phyloP scores from a whole-genome alignment of 2,329 filamentous ascomycete genomes.

The Calcarisporium arbuscula region DNA sequence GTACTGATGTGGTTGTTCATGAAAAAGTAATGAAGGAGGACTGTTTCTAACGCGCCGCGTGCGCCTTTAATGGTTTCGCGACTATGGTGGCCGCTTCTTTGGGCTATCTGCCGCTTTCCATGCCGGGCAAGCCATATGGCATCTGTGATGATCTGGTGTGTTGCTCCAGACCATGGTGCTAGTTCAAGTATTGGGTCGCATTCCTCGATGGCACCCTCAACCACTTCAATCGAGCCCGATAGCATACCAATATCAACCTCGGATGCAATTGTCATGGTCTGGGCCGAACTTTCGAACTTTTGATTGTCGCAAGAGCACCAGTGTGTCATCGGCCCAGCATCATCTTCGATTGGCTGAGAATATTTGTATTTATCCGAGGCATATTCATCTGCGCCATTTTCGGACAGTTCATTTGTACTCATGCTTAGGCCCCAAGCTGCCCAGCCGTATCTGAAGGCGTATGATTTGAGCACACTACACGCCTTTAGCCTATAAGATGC shows the following conservation, averaged over 20 bases:
- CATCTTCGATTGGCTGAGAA: slow-evolving; percentile 4
- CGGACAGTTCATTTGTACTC: neutral
- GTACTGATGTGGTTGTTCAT: slow-evolving; percentile 7
- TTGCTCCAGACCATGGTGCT: slow-evolving; percentile 2
- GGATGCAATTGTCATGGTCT: slow-evolving; percentile 3
- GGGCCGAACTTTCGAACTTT: slow-evolving; percentile 4
- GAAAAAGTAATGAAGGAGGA: slow-evolving; percentile 6
- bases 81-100: slow-evolving; percentile 2
- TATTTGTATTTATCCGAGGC: slow-evolving; percentile 3
- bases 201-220: no score
- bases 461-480: slow-evolving; percentile 1
- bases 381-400: neutral
- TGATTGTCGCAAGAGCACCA: slow-evolving; percentile 8
- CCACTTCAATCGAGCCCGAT: neutral
- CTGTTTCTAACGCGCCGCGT: slow-evolving; percentile 3
- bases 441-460: slow-evolving; percentile 5
- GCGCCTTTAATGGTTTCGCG: slow-evolving; percentile 1
- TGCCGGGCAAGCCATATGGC: slow-evolving; percentile 4
- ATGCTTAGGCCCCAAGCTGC: slow-evolving; percentile 2
- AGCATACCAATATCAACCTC: slow-evolving; percentile 2
- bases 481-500: slow-evolving; percentile 1
- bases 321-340: slow-evolving; percentile 1
- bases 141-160: slow-evolving; percentile 4
- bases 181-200: slow-evolving; percentile 1
- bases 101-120: slow-evolving; percentile 3